A percentile compares a stretch with the other conserved stretches of the same genome.
Evolutionary conservation across 106 monocot genomes (phyloP).

Genomic region (Platanthera zijinensis): DNA sequence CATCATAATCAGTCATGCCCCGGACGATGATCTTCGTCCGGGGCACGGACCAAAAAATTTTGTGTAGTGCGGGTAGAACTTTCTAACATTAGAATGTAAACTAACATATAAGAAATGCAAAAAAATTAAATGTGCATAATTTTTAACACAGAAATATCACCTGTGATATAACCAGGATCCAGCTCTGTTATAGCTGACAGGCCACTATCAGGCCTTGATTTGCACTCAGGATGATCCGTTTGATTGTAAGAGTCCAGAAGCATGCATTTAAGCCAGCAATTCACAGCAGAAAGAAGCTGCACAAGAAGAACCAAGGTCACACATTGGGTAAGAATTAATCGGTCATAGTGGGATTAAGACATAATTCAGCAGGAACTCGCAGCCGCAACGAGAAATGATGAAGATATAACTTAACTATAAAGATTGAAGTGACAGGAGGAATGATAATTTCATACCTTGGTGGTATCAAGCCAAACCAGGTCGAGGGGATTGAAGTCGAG

Average conservation of each 20-base stretch:
- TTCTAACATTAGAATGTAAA: too few relatives aligned
- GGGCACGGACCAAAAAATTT: too few relatives aligned
- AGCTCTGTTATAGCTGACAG: conserved; percentile 96
- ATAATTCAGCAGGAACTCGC: background rate
- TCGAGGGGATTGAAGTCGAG: conserved; percentile 98
- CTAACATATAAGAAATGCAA: background rate
- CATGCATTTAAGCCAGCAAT: conserved; percentile 99
- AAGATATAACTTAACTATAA: background rate
- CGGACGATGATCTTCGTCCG: too few relatives aligned
- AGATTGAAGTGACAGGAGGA: background rate
- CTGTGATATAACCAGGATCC: conserved; percentile 98
- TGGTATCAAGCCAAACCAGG: conserved; percentile 92
- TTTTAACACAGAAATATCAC: conserved; percentile 19
- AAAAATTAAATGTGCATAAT: background rate
- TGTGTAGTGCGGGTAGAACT: too few relatives aligned
- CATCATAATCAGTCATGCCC: too few relatives aligned
- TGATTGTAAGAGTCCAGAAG: conserved; percentile 90
- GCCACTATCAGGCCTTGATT: conserved; percentile 87
- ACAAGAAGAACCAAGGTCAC: conserved; percentile 10
- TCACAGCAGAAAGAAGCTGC: conserved; percentile 93
- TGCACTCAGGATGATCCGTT: conserved; percentile 91
- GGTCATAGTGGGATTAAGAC: background rate
- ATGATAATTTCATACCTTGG: conserved; percentile 34
- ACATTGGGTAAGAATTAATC: background rate
- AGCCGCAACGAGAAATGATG: background rate